phyloP scores from a whole-genome alignment of 129 eudicot genomes.

The carrot (Daucus carota) region DNA sequence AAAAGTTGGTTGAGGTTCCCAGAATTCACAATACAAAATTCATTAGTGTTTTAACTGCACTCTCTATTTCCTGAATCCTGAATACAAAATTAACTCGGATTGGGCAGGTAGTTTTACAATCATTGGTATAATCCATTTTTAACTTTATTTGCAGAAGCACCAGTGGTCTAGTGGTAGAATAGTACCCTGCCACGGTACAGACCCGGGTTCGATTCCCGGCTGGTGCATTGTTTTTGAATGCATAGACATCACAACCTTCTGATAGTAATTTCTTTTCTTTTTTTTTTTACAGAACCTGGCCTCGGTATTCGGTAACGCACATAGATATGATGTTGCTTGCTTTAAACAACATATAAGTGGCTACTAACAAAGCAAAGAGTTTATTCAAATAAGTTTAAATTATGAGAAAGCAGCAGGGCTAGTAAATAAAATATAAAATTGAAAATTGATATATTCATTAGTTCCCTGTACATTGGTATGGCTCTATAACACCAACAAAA shows the following conservation, averaged over 20 bases:
- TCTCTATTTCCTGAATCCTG: neutral
- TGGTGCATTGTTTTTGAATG: neutral
- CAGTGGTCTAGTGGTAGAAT: conserved; percentile 99
- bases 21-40: too few species aligned
- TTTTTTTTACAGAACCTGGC: neutral
- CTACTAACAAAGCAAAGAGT: neutral
- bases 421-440: neutral
- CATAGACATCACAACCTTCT: neutral
- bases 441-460: neutral
- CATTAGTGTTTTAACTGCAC: neutral
- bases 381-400: neutral
- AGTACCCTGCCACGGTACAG: conserved; percentile 99
- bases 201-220: conserved; percentile 49
- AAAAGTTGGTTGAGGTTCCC: too few species aligned
- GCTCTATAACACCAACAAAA: conserved; percentile 12
- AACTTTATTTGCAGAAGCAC: conserved; percentile 12
- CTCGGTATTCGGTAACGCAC: too few species aligned
- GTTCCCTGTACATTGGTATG: neutral
- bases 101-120: too few species aligned
- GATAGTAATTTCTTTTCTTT: too few species aligned
- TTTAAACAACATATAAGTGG: neutral
- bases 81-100: neutral
- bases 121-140: too few species aligned
- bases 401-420: neutral
- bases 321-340: too few species aligned